phyloP scores from a whole-genome alignment of 257 asterid species.

The Eustoma russellianum region DNA sequence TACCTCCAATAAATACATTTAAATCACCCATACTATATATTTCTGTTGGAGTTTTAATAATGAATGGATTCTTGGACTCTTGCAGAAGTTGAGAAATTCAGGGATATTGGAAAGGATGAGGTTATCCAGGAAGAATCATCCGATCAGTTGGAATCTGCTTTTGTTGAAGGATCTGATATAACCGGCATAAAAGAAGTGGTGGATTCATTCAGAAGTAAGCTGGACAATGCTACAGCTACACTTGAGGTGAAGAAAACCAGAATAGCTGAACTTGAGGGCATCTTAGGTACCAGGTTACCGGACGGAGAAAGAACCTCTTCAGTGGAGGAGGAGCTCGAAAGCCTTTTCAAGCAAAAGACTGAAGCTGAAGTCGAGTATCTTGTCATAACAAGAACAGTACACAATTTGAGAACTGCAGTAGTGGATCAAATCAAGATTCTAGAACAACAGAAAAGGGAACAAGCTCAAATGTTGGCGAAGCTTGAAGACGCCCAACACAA shows the following conservation, averaged over 20 bases:
- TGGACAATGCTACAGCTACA: conserved; percentile 18
- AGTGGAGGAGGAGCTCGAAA: conserved; percentile 38
- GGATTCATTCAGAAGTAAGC: conserved; percentile 15
- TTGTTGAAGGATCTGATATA: conserved; percentile 20
- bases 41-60: conserved; percentile 4
- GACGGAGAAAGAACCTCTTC: conserved; percentile 16
- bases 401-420: conserved; percentile 31
- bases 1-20: neutral
- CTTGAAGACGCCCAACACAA: conserved; percentile 38
- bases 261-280: conserved; percentile 21
- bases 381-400: conserved; percentile 36
- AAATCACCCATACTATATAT: neutral
- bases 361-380: conserved; percentile 71
- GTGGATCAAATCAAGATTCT: conserved; percentile 38
- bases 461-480: conserved; percentile 31
- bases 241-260: conserved; percentile 21
- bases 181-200: conserved; percentile 14
- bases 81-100: conserved; percentile 58
- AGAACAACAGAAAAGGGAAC: conserved; percentile 46
- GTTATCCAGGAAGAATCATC: conserved; percentile 17
- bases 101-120: conserved; percentile 40
- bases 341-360: conserved; percentile 46
- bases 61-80: conserved; percentile 4
- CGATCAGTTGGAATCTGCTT: conserved; percentile 19
- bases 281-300: conserved; percentile 8